Base-by-base conservation (phyloP, 1,284 basidiomycete genomes). In the Lentinula novae-zelandiae region DNA sequence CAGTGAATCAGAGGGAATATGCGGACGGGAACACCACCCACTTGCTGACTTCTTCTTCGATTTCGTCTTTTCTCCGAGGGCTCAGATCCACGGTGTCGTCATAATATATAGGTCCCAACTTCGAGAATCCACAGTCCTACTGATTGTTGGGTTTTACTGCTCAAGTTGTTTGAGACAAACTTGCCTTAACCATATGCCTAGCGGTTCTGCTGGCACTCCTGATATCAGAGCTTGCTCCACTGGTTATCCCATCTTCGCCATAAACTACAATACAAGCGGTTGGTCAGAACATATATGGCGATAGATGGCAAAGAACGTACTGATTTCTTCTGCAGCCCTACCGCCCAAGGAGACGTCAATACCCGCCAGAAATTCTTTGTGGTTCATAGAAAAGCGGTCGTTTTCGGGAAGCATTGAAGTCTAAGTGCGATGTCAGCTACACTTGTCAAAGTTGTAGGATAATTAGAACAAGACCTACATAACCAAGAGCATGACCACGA, bases 281-380 rank as follows among this genome's bases (percentile, higher is more conserved):
- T 46, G 56, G 51, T 51, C 34, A 48, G 60, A 40, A 57, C 40
- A 20, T 40, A 56, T 57, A 40, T 46, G 50, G 59, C 64, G 40
- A 9, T 38, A 53, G 2, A 39, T 33, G 22, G 46, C 6, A 20
- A 9, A 49, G 15, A 36, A 73, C 85, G 64, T 68, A 89, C 90
- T 87, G 67, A 98, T 74, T 76, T 93, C 93, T 74, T 98, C 95
- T 22, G 95, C 96, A 4, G 95, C 92, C 60, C 96, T 89, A 20
- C 96, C 95, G 38, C 94, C 95, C 82, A 97, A 92, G 44, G 85
- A 87, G 17, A 97, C 95, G 73, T 96, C 95, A 65, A 98, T 93
- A 61, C 75, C 76, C 8, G 92, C 92, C 53, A 87, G 78, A 70
- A 85, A 93, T 72, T 94, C 85, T 66, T 84, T 90, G 54, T 82